Conservation (phyloP, 2,329 filamentous ascomycete species). For the Rutstroemia sp. region DNA sequence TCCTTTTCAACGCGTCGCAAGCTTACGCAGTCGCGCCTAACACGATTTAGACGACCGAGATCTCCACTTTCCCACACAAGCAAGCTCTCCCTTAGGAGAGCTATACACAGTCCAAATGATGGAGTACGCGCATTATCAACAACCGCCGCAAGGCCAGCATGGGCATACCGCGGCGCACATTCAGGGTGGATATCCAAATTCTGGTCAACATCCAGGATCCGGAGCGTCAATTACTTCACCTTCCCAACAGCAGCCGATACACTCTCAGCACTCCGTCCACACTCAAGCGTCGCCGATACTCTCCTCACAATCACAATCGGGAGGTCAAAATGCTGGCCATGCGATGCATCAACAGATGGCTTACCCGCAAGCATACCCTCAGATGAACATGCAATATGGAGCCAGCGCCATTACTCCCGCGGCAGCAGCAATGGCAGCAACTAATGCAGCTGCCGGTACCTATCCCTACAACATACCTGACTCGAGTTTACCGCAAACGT, state of each 20-base stretch:
- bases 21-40: background rate
- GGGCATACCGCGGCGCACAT: conserved; percentile 51
- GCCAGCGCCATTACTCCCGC: conserved; percentile 65
- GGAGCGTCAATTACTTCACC: conserved; percentile 59
- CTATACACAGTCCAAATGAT: conserved; percentile 43
- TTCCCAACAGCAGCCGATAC: conserved; percentile 58
- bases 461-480: conserved; percentile 67
- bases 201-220: conserved; percentile 43
- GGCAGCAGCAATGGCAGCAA: conserved; percentile 86
- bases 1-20: conserved; percentile 10
- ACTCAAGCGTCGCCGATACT: conserved; percentile 74
- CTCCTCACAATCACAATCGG: conserved; percentile 68
- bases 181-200: conserved; percentile 54
- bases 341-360: conserved; percentile 62
- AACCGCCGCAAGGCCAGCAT: conserved; percentile 50
- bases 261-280: conserved; percentile 49
- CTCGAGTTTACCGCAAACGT: conserved; percentile 59
- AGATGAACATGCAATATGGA: conserved; percentile 71
- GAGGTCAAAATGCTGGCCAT: conserved; percentile 52
- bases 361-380: conserved; percentile 71
- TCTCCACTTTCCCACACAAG: conserved; percentile 9
- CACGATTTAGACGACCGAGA: conserved; percentile 4
- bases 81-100: conserved; percentile 18
- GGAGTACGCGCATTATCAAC: conserved; percentile 70
- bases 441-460: conserved; percentile 82